Conservation (phyloP, 352 stramenopile genomes). For the Aphanomyces cochlioides region DNA sequence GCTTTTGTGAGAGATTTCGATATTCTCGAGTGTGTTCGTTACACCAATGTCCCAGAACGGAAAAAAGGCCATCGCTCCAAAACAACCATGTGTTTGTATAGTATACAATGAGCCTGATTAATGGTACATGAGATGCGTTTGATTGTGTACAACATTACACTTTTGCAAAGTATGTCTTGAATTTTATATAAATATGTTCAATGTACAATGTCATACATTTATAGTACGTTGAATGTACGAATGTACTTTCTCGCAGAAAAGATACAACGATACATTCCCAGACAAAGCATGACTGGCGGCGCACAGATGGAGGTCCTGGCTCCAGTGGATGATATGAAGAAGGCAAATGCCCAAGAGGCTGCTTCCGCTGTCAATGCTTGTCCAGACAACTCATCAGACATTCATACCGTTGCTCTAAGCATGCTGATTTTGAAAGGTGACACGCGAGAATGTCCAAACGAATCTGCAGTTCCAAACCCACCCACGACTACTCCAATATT, state of each 20-base stretch:
- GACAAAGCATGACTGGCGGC: constrained; percentile 8
- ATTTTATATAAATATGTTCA: background rate
- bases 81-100: constrained; percentile 14
- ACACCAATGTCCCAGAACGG: too few relatives aligned
- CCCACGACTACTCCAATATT: background rate
- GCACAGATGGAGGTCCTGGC: background rate
- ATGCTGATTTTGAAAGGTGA: constrained; percentile 14
- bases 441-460: background rate
- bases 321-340: background rate
- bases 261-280: constrained; percentile 14
- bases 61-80: constrained; percentile 12
- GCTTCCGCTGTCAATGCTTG: background rate
- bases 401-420: constrained; percentile 10
- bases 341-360: background rate
- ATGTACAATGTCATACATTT: background rate
- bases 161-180: background rate
- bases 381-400: background rate
- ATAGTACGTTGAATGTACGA: constrained; percentile 11
- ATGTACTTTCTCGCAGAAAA: constrained; percentile 12
- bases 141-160: background rate
- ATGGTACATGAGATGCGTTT: background rate
- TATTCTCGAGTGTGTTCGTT: background rate
- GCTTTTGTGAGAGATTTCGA: background rate
- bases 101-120: constrained; percentile 10
- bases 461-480: background rate